Percentiles rank a stretch among this genome's conserved stretches.
Conservation (phyloP, 139 green algal species). For the Picochlorum sp. region DNA sequence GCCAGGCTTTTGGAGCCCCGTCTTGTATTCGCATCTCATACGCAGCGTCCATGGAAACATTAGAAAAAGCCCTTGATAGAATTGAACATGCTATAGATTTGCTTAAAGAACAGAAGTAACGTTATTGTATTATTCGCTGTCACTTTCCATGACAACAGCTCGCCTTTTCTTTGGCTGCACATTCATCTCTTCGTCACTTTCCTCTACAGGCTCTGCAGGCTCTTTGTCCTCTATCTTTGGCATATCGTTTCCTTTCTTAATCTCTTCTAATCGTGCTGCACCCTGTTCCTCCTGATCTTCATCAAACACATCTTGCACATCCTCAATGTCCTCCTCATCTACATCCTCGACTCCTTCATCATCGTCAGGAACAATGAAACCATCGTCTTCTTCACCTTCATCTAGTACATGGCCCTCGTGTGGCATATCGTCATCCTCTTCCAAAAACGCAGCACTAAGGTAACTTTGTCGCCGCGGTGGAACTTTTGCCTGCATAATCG, state of each 20-base stretch:
- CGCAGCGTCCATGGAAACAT: constrained; percentile 67
- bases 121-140: constrained; percentile 16
- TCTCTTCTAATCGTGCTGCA: constrained; percentile 16
- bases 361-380: constrained; percentile 15
- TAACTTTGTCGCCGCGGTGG: constrained; percentile 14
- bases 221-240: constrained; percentile 12
- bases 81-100: constrained; percentile 53
- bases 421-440: constrained; percentile 45
- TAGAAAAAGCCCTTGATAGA: constrained; percentile 69
- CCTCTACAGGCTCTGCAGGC: constrained; percentile 16
- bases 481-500: constrained; percentile 9
- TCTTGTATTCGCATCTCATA: constrained; percentile 89
- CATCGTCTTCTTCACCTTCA: constrained; percentile 11
- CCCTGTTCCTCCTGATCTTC: constrained; percentile 18
- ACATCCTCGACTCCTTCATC: constrained; percentile 7
- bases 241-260: neutral
- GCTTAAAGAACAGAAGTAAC: neutral
- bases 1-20: constrained; percentile 86
- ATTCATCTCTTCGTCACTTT: constrained; percentile 11
- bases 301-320: constrained; percentile 1
- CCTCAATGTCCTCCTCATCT: constrained; percentile 8
- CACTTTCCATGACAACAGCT: constrained; percentile 22
- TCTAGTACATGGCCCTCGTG: constrained; percentile 10
- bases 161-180: constrained; percentile 22
- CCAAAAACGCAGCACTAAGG: constrained; percentile 35